Evolutionary conservation across 1,284 basidiomycete genomes (phyloP), one percentile per base, ranked within the genome.

Genomic region (Rhodotorula glutinis): DNA sequence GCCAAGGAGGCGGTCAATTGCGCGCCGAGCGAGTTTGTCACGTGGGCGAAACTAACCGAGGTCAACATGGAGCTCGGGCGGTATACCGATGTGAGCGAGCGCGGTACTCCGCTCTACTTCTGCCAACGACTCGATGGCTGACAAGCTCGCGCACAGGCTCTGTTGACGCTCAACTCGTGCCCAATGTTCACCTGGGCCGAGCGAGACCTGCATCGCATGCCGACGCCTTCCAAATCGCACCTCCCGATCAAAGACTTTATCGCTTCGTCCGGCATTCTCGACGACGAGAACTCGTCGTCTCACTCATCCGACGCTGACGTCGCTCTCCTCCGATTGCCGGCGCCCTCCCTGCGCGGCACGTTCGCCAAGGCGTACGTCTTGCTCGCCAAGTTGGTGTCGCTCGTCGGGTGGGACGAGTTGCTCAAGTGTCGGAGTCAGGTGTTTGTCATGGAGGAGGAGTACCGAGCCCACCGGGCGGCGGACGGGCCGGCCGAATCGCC

Each of bases 161-260:
- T 98, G 19, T 83, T 98, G 49, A 98, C 95, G 2, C 85, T 98
- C 67, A 98, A 98, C 78, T 98, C 95, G 47, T 98, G 96, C 81
- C 95, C 95, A 1, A 98, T 98, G 95, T 98, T 98, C 80, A 98
- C 95, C 2, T 98, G 91, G 82, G 97, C 97, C 78, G 95, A 96
- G 63, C 87, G 94, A 23, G 96, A 99, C 79, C 83, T 90, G 16
- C 96, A 98, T 78, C 86, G 93, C 11, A 88, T 87, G 80, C 86
- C 97, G 10, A 84, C 88, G 2, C 88, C 94, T 2, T 83, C 89
- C 1, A 86, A 88, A 62, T 86, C 92, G 19, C 92, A 96, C 78
- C 82, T 98, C 11, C 96, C 95, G 1, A 86, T 92, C 76, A 89
- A 89, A 73, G 84, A 86, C 53, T 86, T 89, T 56, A 93, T 98